Evolutionary conservation across 495 filamentous ascomycete species (phyloP).

Genomic region (Penicillium herquei): DNA sequence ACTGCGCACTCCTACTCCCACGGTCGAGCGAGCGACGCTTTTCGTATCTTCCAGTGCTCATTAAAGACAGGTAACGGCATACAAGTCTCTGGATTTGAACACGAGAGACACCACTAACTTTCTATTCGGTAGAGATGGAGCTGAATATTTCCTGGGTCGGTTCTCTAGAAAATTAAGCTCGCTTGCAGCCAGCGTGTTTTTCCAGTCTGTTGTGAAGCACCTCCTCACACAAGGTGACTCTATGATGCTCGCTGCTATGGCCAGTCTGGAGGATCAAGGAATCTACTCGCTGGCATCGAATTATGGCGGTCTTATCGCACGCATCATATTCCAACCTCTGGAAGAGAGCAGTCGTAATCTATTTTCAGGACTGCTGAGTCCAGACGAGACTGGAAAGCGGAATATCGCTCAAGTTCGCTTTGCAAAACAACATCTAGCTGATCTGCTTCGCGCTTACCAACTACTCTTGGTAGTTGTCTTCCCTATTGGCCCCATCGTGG

Average conservation of each 20-base stretch:
- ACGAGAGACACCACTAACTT: neutral
- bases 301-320: conserved; percentile 87
- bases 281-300: conserved; percentile 90
- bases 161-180: conserved; percentile 65
- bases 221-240: conserved; percentile 92
- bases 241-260: conserved; percentile 74
- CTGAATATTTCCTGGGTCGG: conserved; percentile 55
- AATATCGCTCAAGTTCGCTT: conserved; percentile 16
- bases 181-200: conserved; percentile 72
- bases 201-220: conserved; percentile 89
- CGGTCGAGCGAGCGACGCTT: conserved; percentile 50
- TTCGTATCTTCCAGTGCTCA: conserved; percentile 50
- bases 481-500: conserved; percentile 67
- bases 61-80: conserved; percentile 45
- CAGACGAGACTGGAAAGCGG: conserved; percentile 16
- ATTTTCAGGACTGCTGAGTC: conserved; percentile 67
- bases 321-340: conserved; percentile 90
- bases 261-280: conserved; percentile 78
- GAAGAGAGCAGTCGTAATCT: conserved; percentile 88
- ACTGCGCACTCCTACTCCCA: conserved; percentile 49
- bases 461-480: conserved; percentile 66
- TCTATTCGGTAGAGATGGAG: neutral
- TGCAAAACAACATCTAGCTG: conserved; percentile 34
- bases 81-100: neutral
- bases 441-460: conserved; percentile 40